Evolutionary conservation across 2,329 filamentous ascomycete genomes (phyloP).

Genomic region (Cytospora schulzeri): DNA sequence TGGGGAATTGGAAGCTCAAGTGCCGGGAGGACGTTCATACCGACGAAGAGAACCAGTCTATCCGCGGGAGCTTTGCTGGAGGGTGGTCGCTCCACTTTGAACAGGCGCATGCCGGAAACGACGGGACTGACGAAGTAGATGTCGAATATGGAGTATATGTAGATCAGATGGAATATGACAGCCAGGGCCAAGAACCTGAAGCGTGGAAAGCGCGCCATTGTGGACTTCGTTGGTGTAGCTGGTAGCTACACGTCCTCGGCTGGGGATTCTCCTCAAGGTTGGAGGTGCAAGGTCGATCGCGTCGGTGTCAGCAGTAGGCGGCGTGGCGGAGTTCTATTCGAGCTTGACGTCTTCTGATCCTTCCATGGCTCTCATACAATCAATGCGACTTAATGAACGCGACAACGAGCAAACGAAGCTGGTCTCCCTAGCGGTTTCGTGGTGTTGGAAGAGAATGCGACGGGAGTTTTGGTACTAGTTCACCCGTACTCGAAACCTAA

Average conservation of each 20-base stretch:
- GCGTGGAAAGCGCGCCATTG: constrained; percentile 63
- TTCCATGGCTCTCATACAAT: constrained; percentile 22
- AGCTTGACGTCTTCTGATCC: constrained; percentile 1
- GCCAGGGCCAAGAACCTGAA: constrained; percentile 86
- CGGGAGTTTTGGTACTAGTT: constrained; percentile 11
- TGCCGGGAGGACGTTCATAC: constrained; percentile 48
- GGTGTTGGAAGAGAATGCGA: background rate
- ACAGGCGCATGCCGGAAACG: constrained; percentile 90
- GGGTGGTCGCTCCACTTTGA: constrained; percentile 64
- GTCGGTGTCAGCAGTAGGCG: background rate
- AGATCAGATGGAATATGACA: constrained; percentile 88
- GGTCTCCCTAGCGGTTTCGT: background rate
- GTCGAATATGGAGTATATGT: constrained; percentile 95
- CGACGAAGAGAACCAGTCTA: constrained; percentile 89
- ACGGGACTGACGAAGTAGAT: constrained; percentile 99
- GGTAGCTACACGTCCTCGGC: constrained; percentile 11
- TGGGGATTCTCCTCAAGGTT: background rate
- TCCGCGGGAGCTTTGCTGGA: constrained; percentile 75
- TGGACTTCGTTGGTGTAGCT: constrained; percentile 19
- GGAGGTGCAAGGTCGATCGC: background rate
- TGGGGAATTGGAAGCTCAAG: background rate
- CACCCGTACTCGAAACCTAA: constrained; percentile 9
- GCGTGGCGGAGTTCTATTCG: background rate
- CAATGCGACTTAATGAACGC: background rate
- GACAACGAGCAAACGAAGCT: background rate